A percentile compares a stretch with the other conserved stretches of the same genome.
Conservation (phyloP, 345 rosid genomes). For the Salix arbutifolia region DNA sequence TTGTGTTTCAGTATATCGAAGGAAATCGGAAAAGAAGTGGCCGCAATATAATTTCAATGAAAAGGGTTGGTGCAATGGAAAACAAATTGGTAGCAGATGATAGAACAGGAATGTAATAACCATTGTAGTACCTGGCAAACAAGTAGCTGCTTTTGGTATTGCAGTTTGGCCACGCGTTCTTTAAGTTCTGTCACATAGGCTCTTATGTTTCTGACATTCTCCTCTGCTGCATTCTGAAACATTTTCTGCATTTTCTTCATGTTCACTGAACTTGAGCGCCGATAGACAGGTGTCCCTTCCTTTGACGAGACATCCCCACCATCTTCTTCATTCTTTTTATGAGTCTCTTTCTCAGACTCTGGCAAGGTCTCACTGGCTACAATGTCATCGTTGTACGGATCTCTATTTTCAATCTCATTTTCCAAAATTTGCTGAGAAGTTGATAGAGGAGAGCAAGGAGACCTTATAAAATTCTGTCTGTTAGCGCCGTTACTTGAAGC, state of each 20-base stretch:
- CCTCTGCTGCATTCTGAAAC: conserved; percentile 99
- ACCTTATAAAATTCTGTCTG: conserved; percentile 65
- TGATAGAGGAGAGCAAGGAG: conserved; percentile 91
- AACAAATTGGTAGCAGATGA: not conserved
- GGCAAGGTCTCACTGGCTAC: conserved; percentile 35
- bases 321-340: conserved; percentile 72
- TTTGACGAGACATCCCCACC: conserved; percentile 74
- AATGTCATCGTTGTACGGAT: conserved; percentile 57
- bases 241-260: conserved; percentile 98
- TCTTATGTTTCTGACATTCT: conserved; percentile 93
- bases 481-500: conserved; percentile 66
- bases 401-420: conserved; percentile 69
- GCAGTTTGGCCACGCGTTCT: conserved; percentile 94
- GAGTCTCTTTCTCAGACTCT: conserved; percentile 64
- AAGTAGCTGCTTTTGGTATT: conserved; percentile 99
- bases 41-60: not conserved
- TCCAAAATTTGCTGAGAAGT: conserved; percentile 72
- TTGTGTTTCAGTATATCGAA: not conserved
- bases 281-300: conserved; percentile 70
- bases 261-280: conserved; percentile 82
- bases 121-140: conserved; percentile 79
- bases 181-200: conserved; percentile 89
- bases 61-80: not conserved
- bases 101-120: not conserved
- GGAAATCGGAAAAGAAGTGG: not conserved